Percentiles rank a stretch among this genome's conserved stretches.
Evolutionary conservation across 179 eudicot species (phyloP).

Genomic region (Drosera spatulata): DNA sequence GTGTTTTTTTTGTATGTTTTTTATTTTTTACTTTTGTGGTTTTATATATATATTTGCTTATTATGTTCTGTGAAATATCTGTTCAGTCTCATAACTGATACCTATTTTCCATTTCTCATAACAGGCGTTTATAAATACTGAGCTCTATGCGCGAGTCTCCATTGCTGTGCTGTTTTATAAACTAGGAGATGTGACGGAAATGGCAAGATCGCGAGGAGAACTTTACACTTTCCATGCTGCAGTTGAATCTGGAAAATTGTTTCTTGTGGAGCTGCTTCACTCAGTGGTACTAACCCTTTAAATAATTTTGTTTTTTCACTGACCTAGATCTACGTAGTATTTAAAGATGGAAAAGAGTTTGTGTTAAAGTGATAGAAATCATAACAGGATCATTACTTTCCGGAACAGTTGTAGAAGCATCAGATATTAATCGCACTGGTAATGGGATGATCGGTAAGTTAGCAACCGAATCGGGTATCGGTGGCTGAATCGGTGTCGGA

Average conservation of each 20-base stretch:
- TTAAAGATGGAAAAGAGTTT: no score
- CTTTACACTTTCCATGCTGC: constrained; percentile 35
- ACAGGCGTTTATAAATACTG: constrained; percentile 87
- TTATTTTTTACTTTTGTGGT: neutral
- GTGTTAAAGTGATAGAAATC: no score
- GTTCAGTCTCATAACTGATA: neutral
- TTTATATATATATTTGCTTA: neutral
- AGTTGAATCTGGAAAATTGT: constrained; percentile 66
- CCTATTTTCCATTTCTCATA: constrained; percentile 2
- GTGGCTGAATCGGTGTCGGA: no score
- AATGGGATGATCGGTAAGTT: no score
- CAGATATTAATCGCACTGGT: no score
- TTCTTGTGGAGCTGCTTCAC: constrained; percentile 80
- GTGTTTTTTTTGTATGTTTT: neutral
- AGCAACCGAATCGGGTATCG: no score
- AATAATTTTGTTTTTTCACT: no score
- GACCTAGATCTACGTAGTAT: no score
- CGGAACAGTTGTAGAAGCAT: no score
- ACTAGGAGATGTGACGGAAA: constrained; percentile 51
- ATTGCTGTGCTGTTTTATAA: constrained; percentile 78
- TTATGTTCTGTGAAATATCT: neutral
- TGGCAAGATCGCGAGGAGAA: constrained; percentile 24
- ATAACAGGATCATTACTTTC: no score
- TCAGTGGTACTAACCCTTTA: constrained; percentile 37
- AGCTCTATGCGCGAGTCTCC: constrained; percentile 93